A percentile compares a stretch with the other conserved stretches of the same genome.
Evolutionary conservation across 441 rosid genomes (phyloP).

Genomic region (Sinapis alba): DNA sequence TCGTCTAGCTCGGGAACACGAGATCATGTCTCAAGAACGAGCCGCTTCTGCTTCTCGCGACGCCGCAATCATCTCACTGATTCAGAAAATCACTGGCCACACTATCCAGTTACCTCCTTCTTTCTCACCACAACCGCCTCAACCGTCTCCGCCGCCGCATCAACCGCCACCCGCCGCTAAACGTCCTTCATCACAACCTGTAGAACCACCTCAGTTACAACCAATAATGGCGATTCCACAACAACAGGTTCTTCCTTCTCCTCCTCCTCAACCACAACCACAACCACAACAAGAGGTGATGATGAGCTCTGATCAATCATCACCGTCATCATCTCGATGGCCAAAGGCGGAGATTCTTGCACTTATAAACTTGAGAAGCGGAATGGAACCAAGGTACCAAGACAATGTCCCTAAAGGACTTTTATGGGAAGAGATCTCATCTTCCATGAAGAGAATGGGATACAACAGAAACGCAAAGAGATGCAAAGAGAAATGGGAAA

Average conservation of each 20-base stretch:
- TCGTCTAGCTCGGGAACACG: slow-evolving; percentile 61
- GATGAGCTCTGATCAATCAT: slow-evolving; percentile 43
- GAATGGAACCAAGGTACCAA: slow-evolving; percentile 63
- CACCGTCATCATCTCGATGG: slow-evolving; percentile 67
- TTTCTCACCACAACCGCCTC: slow-evolving; percentile 28
- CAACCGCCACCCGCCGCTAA: slow-evolving; percentile 39
- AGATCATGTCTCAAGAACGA: slow-evolving; percentile 62
- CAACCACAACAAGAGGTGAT: slow-evolving; percentile 29
- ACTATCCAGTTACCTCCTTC: slow-evolving; percentile 63
- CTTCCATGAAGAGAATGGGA: slow-evolving; percentile 63
- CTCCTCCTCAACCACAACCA: slow-evolving; percentile 18
- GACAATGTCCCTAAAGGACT: slow-evolving; percentile 81
- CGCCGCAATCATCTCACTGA: slow-evolving; percentile 58
- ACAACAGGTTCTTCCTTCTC: slow-evolving; percentile 41
- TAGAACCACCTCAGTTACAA: slow-evolving; percentile 27
- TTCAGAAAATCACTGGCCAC: slow-evolving; percentile 76
- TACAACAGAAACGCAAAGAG: slow-evolving; percentile 67
- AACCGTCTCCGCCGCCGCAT: slow-evolving; percentile 36
- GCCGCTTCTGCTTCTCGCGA: slow-evolving; percentile 68
- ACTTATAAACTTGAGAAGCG: slow-evolving; percentile 67
- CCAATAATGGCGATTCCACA: slow-evolving; percentile 41
- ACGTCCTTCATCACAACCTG: slow-evolving; percentile 31
- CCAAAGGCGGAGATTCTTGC: slow-evolving; percentile 75
- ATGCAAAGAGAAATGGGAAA: slow-evolving; percentile 89
- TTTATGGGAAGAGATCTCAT: slow-evolving; percentile 76